A percentile compares a stretch with the other conserved stretches of the same genome.
Evolutionary conservation across 176 grass and related monocot species (phyloP).

Genomic region (Aegilops tauschii): DNA sequence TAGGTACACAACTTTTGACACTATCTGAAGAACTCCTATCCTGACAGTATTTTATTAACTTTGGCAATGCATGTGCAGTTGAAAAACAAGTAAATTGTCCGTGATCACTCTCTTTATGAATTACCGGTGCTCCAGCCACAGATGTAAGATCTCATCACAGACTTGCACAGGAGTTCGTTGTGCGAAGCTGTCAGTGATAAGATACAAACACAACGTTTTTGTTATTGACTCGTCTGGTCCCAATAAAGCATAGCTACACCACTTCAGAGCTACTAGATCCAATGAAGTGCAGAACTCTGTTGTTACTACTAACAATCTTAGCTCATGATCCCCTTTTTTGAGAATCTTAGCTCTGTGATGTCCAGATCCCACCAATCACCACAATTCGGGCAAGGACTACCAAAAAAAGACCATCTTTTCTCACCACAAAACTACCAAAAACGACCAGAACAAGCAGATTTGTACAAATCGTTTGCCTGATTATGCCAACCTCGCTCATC

Average conservation of each 20-base stretch:
- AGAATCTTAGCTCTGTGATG: background rate
- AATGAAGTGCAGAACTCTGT: background rate
- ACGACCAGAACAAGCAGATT: background rate
- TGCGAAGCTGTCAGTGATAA: background rate
- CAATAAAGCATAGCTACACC: background rate
- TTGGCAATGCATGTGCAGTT: background rate
- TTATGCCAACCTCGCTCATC: background rate
- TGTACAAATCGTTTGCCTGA: background rate
- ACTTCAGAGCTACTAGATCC: background rate
- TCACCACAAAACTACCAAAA: background rate
- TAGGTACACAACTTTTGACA: slow-evolving; percentile 13
- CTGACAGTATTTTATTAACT: background rate
- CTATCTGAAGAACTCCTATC: background rate
- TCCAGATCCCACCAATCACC: background rate
- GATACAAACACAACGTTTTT: background rate
- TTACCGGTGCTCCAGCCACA: background rate
- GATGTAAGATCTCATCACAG: slow-evolving; percentile 5
- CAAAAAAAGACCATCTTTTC: background rate
- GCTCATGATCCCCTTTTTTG: background rate
- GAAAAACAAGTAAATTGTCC: background rate
- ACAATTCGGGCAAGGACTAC: background rate
- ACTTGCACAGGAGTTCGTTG: background rate
- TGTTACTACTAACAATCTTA: background rate
- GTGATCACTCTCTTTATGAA: background rate
- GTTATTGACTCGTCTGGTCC: background rate